phyloP scores from a whole-genome alignment of 768 basidiomycete genomes.

The Butyriboletus loyo region DNA sequence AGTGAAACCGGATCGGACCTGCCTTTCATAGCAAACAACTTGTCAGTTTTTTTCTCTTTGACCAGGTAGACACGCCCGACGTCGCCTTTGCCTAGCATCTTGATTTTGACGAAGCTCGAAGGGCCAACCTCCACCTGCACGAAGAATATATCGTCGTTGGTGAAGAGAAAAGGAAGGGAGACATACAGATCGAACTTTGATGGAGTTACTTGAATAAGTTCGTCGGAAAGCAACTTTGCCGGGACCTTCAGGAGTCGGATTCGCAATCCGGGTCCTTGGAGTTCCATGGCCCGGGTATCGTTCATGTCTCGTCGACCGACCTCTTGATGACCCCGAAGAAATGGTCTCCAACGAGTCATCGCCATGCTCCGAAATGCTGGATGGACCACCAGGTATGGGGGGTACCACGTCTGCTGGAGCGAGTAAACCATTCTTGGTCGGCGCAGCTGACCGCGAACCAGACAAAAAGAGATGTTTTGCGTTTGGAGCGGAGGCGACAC shows the following conservation, averaged over 20 bases:
- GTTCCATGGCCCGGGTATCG: conserved; percentile 26
- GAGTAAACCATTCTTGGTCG: conserved; percentile 74
- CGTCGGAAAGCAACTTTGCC: conserved; percentile 77
- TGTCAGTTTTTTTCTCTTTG: conserved; percentile 94
- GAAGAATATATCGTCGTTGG: not conserved
- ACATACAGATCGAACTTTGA: conserved; percentile 85
- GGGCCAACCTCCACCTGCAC: conserved; percentile 89
- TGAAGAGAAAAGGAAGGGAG: not conserved
- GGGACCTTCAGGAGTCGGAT: conserved; percentile 46
- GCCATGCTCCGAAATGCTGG: conserved; percentile 54
- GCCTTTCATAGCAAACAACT: conserved; percentile 99
- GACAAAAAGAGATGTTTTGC: conserved; percentile 84
- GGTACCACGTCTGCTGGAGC: conserved; percentile 65
- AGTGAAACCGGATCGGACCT: conserved; percentile 27
- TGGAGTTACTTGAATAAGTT: conserved; percentile 97
- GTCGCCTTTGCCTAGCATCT: conserved; percentile 97
- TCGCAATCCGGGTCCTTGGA: conserved; percentile 45
- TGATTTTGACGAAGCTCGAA: conserved; percentile 92
- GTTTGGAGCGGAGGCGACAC: conserved; percentile 96
- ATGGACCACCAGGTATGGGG: conserved; percentile 48
- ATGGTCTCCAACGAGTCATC: conserved; percentile 73
- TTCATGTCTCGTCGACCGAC: conserved; percentile 43
- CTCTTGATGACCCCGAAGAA: conserved; percentile 72
- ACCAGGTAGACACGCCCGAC: conserved; percentile 99
- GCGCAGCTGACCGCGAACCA: conserved; percentile 52